phyloP scores from a whole-genome alignment of 768 basidiomycete species.

The Cyclocybe aegerita region DNA sequence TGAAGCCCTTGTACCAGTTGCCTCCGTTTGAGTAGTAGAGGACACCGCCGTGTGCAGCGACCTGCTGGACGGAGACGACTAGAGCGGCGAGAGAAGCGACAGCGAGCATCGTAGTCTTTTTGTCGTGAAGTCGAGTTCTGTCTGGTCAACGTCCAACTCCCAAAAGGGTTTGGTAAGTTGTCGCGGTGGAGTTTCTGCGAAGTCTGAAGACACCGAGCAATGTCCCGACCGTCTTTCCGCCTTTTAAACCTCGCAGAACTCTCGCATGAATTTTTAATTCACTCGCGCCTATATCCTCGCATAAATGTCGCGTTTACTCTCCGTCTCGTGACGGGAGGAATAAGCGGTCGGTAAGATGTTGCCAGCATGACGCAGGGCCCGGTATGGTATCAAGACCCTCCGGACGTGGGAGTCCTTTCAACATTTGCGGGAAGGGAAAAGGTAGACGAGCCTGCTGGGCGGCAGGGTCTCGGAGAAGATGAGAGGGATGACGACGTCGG shows the following conservation, averaged over 20 bases:
- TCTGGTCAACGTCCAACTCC: too few relatives aligned
- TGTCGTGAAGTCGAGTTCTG: neutral
- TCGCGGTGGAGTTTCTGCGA: conserved; percentile 2
- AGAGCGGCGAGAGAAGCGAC: conserved; percentile 26
- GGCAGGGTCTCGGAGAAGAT: too few relatives aligned
- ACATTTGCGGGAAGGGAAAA: too few relatives aligned
- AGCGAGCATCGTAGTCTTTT: conserved; percentile 23
- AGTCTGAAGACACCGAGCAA: conserved; percentile 10
- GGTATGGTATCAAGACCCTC: too few relatives aligned
- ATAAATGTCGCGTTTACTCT: conserved; percentile 16
- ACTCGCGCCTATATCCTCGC: conserved; percentile 12
- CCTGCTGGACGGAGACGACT: conserved; percentile 26
- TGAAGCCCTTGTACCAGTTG: conserved; percentile 40
- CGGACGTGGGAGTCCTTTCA: too few relatives aligned
- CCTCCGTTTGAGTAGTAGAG: conserved; percentile 38
- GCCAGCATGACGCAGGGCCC: too few relatives aligned
- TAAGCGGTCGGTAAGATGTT: neutral
- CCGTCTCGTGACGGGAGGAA: conserved; percentile 7
- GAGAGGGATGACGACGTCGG: too few relatives aligned
- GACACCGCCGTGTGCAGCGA: conserved; percentile 44
- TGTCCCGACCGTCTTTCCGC: conserved; percentile 1
- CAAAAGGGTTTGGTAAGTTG: conserved; percentile 5
- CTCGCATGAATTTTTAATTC: neutral
- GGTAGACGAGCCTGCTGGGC: too few relatives aligned
- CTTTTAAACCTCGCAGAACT: conserved; percentile 15